A percentile compares a stretch with the other conserved stretches of the same genome.
phyloP scores from a whole-genome alignment of 176 grass and related monocot genomes.

The Oryza longistaminata region DNA sequence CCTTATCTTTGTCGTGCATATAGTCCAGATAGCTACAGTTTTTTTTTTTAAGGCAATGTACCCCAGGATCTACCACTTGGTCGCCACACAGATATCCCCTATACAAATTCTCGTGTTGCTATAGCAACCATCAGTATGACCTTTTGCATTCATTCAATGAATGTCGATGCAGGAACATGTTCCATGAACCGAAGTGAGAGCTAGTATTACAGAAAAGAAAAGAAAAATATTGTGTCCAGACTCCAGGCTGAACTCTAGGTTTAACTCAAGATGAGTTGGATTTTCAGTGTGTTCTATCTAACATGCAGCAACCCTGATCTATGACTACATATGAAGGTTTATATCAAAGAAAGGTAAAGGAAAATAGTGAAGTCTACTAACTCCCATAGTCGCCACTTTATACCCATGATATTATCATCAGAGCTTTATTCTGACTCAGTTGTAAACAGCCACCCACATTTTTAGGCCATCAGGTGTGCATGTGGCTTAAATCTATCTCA shows the following conservation, averaged over 20 bases:
- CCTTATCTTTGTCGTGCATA: neutral
- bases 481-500: neutral
- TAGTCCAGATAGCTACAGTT: neutral
- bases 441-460: neutral
- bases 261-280: no score
- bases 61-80: no score
- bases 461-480: neutral
- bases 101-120: neutral
- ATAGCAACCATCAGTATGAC: neutral
- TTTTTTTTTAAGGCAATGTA: no score
- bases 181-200: neutral
- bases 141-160: neutral
- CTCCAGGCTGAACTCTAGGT: no score
- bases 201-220: neutral
- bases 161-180: neutral
- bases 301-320: neutral
- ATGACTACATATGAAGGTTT: neutral
- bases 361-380: neutral
- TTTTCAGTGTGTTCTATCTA: no score
- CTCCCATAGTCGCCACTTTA: neutral
- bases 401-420: neutral
- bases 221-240: no score
- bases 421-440: neutral
- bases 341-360: neutral
- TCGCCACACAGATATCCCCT: no score